Base-by-base conservation (phyloP, 1,284 basidiomycete genomes). In the Moesziomyces sp. region DNA sequence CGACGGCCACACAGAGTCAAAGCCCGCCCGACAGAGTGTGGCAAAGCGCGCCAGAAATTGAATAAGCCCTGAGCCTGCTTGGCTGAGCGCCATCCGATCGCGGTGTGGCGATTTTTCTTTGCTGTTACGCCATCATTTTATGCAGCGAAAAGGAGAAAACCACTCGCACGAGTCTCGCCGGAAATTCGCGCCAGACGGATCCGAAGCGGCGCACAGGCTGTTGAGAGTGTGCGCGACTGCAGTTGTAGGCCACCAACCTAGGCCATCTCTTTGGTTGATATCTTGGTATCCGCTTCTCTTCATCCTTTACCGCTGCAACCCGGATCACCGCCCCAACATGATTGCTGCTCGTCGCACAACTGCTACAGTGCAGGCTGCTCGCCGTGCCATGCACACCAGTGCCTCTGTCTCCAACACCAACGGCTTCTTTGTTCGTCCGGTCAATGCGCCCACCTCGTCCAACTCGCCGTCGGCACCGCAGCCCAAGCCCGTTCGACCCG, bases 391-490 rank as follows among this genome's bases (percentile, higher is more conserved):
- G 30, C 58, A 60, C 50, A 74, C 65, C 16, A 40, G 35, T 35
- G 44, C 38, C 46, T 38, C 46, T 13, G 46, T 48, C 4, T 50
- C 53, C 13, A 26, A 61, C 6, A 24, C 58, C 38, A 49, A 47
- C 47, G 74, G 74, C 60, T 73, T 73, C 66, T 76, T 76, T 46
- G 56, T 66, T 10, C 74, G 74, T 9, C 74, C 74, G 10, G 50
- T 52, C 47, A 68, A 68, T 54, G 69, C 74, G n/a, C 74, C 74
- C 13, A 66, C 69, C 24, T 76, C 69, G 18, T 68, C 74, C 61
- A 76, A 76, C 69, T 58, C 69, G n/a, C 58, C 74, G 16, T 50
- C 52, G 35, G 58, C 52, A 8, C 74, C 71, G 38, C 64, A 65
- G 21, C 57, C 68, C 23, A 70, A 59, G 63, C 62, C 67, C 7